These are phyloP conservation scores for Solanum etuberosum DNA, from an alignment of 257 asterid genomes.

Conservation along the genomic window DNA sequence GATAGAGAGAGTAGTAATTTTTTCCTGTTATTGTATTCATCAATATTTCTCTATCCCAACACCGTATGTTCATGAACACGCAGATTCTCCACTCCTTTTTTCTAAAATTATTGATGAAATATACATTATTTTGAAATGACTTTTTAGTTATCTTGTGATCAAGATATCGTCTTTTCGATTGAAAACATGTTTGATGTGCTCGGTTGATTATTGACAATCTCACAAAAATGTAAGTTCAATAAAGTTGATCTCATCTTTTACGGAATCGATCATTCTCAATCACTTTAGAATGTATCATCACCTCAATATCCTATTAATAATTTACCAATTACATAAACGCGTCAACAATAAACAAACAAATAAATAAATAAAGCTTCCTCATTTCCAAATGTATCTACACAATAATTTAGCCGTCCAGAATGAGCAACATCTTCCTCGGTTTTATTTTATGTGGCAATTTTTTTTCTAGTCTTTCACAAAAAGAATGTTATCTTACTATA, in stretches of 20 bases:
- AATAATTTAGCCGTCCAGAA: not conserved
- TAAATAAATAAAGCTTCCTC: not conserved
- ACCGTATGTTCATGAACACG: not conserved
- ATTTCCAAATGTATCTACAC: not conserved
- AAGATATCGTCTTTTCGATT: not conserved
- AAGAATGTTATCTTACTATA: too few relatives aligned
- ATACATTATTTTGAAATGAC: too few relatives aligned
- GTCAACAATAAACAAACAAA: not conserved
- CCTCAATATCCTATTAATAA: not conserved
- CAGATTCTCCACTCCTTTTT: too few relatives aligned
- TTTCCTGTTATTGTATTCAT: not conserved
- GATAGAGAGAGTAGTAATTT: not conserved
- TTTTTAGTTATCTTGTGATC: too few relatives aligned
- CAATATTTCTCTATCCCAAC: not conserved
- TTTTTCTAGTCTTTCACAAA: accelerated
- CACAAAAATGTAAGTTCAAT: too few relatives aligned
- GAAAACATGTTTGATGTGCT: too few relatives aligned
- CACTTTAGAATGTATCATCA: not conserved
- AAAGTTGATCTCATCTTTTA: too few relatives aligned
- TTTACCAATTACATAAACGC: not conserved
- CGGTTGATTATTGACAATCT: too few relatives aligned
- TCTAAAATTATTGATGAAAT: too few relatives aligned
- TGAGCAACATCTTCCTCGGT: not conserved
- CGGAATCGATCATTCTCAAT: not conserved
- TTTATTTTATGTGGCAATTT: too few relatives aligned